phyloP scores from a whole-genome alignment of 257 asterid species.

The Salvia splendens region DNA sequence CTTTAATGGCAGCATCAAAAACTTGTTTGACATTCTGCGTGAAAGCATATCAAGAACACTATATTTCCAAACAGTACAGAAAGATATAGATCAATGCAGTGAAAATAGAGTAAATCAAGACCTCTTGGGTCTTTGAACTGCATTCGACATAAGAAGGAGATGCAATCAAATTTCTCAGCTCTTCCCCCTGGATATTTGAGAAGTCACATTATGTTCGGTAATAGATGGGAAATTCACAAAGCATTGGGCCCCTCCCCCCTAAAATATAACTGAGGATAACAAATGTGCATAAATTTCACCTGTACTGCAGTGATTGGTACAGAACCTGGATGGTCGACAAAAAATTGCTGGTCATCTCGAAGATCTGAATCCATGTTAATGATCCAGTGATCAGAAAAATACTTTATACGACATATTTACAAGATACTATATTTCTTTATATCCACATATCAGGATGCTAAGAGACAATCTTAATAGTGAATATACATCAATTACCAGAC shows the following conservation, averaged over 20 bases:
- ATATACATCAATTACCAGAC: conserved; percentile 10
- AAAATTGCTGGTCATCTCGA: conserved; percentile 91
- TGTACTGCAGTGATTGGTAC: conserved; percentile 85
- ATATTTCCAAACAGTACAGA: background rate
- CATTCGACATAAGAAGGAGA: conserved; percentile 74
- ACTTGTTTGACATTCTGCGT: conserved; percentile 56
- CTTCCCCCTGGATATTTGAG: conserved; percentile 60
- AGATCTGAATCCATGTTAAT: conserved; percentile 60
- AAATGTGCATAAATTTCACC: conserved; percentile 40
- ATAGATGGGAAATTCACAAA: conserved; percentile 20
- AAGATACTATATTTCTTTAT: background rate
- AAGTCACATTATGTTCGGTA: background rate
- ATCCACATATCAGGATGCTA: background rate
- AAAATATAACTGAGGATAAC: background rate
- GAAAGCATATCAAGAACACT: conserved; percentile 19
- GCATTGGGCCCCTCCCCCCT: background rate
- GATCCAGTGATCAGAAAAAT: conserved; percentile 14
- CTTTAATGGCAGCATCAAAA: conserved; percentile 64
- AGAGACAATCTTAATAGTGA: conserved; percentile 1
- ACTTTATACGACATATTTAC: conserved; percentile 5
- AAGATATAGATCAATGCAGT: background rate
- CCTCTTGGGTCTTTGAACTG: conserved; percentile 80
- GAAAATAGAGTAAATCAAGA: conserved; percentile 10
- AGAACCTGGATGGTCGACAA: conserved; percentile 90
- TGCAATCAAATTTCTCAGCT: conserved; percentile 57